phyloP scores from a whole-genome alignment of 768 basidiomycete genomes.

The Suillus plorans region DNA sequence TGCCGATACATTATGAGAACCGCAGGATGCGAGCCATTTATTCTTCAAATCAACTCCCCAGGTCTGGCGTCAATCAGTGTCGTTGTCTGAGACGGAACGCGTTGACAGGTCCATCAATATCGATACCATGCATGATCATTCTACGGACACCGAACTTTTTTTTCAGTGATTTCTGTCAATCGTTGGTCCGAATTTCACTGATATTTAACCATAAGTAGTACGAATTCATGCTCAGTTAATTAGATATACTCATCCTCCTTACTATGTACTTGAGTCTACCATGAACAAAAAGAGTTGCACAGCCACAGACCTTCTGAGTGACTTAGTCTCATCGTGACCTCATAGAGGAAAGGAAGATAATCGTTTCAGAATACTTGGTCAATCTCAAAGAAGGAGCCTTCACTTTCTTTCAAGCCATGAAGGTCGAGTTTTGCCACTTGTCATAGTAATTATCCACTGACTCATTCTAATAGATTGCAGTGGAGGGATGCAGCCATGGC shows the following conservation, averaged over 20 bases:
- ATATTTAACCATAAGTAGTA: no score
- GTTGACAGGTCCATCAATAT: no score
- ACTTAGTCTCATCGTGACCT: neutral
- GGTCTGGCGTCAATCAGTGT: neutral
- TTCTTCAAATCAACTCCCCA: neutral
- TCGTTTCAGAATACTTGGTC: neutral
- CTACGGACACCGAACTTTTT: neutral
- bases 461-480: slow-evolving; percentile 58
- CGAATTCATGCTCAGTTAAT: no score
- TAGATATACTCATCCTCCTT: no score
- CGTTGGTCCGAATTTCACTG: no score
- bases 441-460: neutral
- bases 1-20: neutral
- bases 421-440: neutral
- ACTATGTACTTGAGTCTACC: no score
- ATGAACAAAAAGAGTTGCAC: neutral
- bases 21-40: neutral
- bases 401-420: neutral
- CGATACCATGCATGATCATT: no score
- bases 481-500: slow-evolving; percentile 96
- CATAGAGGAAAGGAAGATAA: no score
- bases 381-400: neutral
- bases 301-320: neutral
- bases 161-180: neutral
- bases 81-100: neutral